Conservation (phyloP, 495 filamentous ascomycete genomes). For the Xylaria palmicola region DNA sequence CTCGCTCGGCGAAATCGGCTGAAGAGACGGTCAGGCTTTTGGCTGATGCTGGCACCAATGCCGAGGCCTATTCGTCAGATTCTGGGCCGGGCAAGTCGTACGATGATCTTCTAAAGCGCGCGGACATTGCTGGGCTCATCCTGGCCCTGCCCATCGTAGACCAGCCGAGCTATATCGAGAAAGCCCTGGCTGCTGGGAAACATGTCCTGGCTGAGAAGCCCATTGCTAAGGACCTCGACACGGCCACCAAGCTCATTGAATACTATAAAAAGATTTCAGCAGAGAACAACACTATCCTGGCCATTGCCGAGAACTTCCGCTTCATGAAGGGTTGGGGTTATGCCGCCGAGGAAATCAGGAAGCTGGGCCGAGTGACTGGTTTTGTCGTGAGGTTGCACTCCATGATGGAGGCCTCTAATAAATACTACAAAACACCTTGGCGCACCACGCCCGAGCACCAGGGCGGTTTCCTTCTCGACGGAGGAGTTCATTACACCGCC, state of each 20-base stretch:
- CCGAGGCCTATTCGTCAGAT: slow-evolving; percentile 64
- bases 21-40: slow-evolving; percentile 33
- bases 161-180: slow-evolving; percentile 58
- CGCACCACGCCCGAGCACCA: slow-evolving; percentile 69
- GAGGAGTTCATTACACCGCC: slow-evolving; percentile 72
- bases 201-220: slow-evolving; percentile 86
- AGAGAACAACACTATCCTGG: slow-evolving; percentile 51
- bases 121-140: slow-evolving; percentile 68
- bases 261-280: slow-evolving; percentile 56
- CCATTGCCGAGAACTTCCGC: slow-evolving; percentile 76
- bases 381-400: slow-evolving; percentile 59
- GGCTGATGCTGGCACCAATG: slow-evolving; percentile 23
- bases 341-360: slow-evolving; percentile 55
- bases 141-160: slow-evolving; percentile 65
- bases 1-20: slow-evolving; percentile 52
- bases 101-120: slow-evolving; percentile 59
- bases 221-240: slow-evolving; percentile 63
- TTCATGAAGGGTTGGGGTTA: slow-evolving; percentile 59
- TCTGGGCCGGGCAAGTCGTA: slow-evolving; percentile 53
- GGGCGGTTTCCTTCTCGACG: slow-evolving; percentile 77
- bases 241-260: slow-evolving; percentile 59
- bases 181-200: slow-evolving; percentile 67
- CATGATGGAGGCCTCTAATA: slow-evolving; percentile 49
- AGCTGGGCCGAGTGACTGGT: slow-evolving; percentile 61
- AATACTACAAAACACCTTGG: slow-evolving; percentile 66